Evolutionary conservation across 345 rosid species (phyloP).

Genomic region (Cardamine chenopodiifolia): DNA sequence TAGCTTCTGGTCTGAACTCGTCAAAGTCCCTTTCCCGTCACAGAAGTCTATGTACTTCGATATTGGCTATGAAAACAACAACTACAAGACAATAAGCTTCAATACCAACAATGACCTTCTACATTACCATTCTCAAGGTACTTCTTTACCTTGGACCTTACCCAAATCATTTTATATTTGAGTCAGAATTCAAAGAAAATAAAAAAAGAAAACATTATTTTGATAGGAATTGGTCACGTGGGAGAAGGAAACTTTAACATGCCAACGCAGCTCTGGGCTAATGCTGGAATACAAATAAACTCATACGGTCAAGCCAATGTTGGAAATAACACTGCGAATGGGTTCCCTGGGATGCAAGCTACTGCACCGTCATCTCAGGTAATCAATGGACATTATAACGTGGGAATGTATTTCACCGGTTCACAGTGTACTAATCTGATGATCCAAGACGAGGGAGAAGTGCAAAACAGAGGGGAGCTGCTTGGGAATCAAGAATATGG

Average conservation of each 20-base stretch:
- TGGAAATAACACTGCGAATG: not conserved
- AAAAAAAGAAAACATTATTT: not conserved
- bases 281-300: slow-evolving; percentile 12
- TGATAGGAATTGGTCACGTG: not conserved
- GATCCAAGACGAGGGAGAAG: not conserved
- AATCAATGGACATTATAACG: not conserved
- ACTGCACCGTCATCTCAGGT: not conserved
- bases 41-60: slow-evolving; percentile 36
- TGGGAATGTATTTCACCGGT: not conserved
- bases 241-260: not conserved
- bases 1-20: slow-evolving; percentile 38
- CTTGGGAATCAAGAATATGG: slow-evolving; percentile 12
- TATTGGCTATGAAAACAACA: not conserved
- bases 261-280: not conserved
- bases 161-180: not conserved
- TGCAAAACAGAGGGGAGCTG: not conserved
- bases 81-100: not conserved
- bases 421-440: not conserved
- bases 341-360: slow-evolving; percentile 9
- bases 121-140: slow-evolving; percentile 12
- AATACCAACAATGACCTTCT: not conserved
- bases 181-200: not conserved
- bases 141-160: slow-evolving; percentile 2
- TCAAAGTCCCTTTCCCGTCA: slow-evolving; percentile 45
- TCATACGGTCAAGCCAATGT: slow-evolving; percentile 8